phyloP scores from a whole-genome alignment of 1,284 basidiomycete species.

The Ceratobasidium papillatum region DNA sequence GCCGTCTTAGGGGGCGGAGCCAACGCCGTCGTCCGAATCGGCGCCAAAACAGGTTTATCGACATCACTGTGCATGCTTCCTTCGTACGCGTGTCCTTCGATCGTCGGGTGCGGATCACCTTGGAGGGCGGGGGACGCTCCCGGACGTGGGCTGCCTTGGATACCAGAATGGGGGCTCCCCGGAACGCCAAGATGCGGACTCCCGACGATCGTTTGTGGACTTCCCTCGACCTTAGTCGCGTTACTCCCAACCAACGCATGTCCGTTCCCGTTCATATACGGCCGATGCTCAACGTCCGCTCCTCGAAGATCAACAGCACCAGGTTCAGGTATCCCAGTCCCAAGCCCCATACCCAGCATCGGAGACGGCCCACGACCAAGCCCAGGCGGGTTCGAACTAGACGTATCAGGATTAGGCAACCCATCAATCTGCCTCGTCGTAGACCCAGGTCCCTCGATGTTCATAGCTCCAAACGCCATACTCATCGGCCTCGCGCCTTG shows the following conservation, averaged over 20 bases:
- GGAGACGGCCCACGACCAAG: constrained; percentile 12
- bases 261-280: not conserved
- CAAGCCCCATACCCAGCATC: constrained; percentile 1
- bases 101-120: too few species aligned
- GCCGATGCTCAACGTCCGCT: constrained; percentile 22
- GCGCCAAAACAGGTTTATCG: constrained; percentile 23
- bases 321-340: constrained; percentile 33
- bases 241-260: not conserved
- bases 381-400: not conserved
- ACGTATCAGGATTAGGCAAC: not conserved
- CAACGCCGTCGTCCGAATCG: constrained; percentile 31
- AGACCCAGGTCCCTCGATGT: constrained; percentile 25
- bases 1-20: constrained; percentile 11
- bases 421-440: constrained; percentile 7
- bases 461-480: constrained; percentile 36
- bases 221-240: not conserved
- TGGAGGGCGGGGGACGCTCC: too few species aligned
- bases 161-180: not conserved
- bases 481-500: constrained; percentile 30
- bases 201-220: not conserved
- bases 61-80: not conserved
- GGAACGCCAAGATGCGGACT: not conserved
- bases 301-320: constrained; percentile 15
- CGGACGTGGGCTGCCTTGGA: not conserved
- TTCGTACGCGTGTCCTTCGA: not conserved